Evolutionary conservation across 1,284 basidiomycete genomes (phyloP).

Genomic region (Boletellus sp.): DNA sequence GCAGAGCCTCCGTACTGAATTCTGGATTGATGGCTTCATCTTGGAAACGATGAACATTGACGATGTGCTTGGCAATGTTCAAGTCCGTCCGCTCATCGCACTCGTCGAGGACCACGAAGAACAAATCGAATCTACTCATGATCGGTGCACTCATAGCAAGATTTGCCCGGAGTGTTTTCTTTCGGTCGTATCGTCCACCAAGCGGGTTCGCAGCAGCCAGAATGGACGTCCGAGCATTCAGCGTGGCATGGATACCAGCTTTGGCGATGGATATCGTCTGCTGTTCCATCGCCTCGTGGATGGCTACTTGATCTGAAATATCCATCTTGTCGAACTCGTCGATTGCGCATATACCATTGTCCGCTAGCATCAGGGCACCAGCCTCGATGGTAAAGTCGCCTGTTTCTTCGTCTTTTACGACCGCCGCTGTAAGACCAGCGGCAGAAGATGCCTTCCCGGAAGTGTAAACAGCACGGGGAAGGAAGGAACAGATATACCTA

Average conservation of each 20-base stretch:
- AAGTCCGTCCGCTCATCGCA: constrained; percentile 92
- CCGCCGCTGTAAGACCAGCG: constrained; percentile 97
- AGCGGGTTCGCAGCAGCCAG: constrained; percentile 98
- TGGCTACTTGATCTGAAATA: constrained; percentile 96
- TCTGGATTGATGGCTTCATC: constrained; percentile 94
- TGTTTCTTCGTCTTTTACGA: constrained; percentile 98
- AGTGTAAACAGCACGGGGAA: constrained; percentile 97
- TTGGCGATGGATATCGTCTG: constrained; percentile 99
- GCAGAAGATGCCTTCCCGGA: constrained; percentile 99
- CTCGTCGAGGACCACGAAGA: constrained; percentile 98
- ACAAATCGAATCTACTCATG: constrained; percentile 99
- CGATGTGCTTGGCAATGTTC: constrained; percentile 95
- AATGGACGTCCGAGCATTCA: constrained; percentile 97
- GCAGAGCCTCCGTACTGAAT: constrained; percentile 94
- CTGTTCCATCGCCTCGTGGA: constrained; percentile 99
- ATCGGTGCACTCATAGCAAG: constrained; percentile 98
- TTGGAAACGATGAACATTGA: constrained; percentile 95
- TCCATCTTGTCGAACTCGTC: constrained; percentile 99
- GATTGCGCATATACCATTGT: constrained; percentile 99
- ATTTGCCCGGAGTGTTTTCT: constrained; percentile 91
- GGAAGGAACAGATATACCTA: constrained; percentile 98
- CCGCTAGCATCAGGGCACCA: constrained; percentile 97
- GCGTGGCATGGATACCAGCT: constrained; percentile 97
- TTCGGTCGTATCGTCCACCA: constrained; percentile 94
- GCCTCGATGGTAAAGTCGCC: constrained; percentile 99